Evolutionary conservation across 179 eudicot genomes (phyloP), one percentile per base, ranked within the genome.

Genomic region (Patellifolia procumbens): DNA sequence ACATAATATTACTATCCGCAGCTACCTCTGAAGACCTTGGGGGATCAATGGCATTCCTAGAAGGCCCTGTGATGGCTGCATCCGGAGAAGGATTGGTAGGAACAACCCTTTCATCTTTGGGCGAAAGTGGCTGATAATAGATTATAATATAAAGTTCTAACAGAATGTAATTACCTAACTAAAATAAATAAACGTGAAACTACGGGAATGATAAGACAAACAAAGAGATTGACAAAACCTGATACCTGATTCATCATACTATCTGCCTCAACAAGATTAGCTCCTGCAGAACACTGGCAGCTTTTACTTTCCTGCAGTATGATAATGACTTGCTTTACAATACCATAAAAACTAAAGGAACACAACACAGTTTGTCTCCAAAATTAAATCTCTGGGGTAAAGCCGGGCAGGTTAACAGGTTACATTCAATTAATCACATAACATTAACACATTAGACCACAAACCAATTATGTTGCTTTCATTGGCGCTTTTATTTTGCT

Each of bases 101-200:
- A 82, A 81, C 92, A 85, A 84, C 82, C 87, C 92, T 93, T 87
- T 89, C 95, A 81, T 88, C 90, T 84, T 93, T 89, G 68, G 96
- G 97, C 34, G 87, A 76, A 80, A 86, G 82, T 61, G 85, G 86
- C 99, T 95, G 91, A 79, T 72, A 83, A 80, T 68, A 80, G 16
- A 82, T 79, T 8, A 74, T 71, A 82, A 79, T 71, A 79, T 72
- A 45, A 81, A 74, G 59, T 31, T 73, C 55, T 74, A 74, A 70
- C 32, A 69, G 65, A 76, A 80, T 43, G 78, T 22, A 79, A 45
- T 63, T 64, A 74, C 62, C 70, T 77, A 77, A 73, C 70, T 78
- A 70, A 26, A 68, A 37, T 5, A 62, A 15, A 62, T 52, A 35
- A 59, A 73, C n/a, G 68, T 10, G 42, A 34, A 35, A 76, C 24